Conservation (phyloP, 2,329 filamentous ascomycete species). For the Sclerotinia minor region DNA sequence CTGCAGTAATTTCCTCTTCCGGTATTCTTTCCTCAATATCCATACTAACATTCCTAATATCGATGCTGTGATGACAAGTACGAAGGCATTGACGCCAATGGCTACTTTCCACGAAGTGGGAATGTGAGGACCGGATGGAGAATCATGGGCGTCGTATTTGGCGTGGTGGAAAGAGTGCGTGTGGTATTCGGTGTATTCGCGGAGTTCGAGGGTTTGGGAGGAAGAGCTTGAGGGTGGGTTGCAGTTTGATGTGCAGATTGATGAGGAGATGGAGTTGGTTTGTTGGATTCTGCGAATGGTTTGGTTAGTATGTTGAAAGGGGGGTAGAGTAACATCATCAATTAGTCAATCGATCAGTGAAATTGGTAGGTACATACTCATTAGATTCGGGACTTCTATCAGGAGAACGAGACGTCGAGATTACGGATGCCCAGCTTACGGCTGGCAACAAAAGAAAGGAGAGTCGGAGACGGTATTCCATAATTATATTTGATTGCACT, state of each 20-base stretch:
- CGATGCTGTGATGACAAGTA: conserved; percentile 19
- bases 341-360: neutral
- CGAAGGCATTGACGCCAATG: conserved; percentile 24
- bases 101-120: conserved; percentile 25
- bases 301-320: neutral
- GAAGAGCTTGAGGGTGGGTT: neutral
- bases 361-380: conserved; percentile 5
- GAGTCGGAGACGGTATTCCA: conserved; percentile 17
- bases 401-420: neutral
- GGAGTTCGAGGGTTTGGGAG: conserved; percentile 9
- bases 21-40: conserved; percentile 21
- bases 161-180: conserved; percentile 9
- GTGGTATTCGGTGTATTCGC: conserved; percentile 6
- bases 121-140: conserved; percentile 11
- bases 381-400: neutral
- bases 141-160: conserved; percentile 1
- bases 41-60: conserved; percentile 23
- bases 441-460: conserved; percentile 22
- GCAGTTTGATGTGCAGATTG: conserved; percentile 4
- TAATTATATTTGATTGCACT: conserved; percentile 11
- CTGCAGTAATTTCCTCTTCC: conserved; percentile 4
- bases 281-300: neutral
- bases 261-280: neutral
- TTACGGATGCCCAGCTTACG: conserved; percentile 18
- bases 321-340: neutral